phyloP scores from a whole-genome alignment of 768 basidiomycete species.

The Tricholoma terreum region DNA sequence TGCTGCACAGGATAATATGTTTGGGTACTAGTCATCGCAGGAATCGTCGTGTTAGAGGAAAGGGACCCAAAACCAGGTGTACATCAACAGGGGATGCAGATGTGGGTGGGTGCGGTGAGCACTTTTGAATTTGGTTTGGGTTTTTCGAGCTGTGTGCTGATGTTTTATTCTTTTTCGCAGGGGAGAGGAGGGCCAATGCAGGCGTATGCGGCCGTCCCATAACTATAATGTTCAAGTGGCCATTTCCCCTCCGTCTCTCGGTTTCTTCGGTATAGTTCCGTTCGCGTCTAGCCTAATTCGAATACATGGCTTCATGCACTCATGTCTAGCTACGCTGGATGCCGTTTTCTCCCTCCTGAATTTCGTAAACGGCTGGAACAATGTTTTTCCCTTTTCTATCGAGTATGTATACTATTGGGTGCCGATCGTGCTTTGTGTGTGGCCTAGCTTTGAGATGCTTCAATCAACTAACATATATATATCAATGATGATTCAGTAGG shows the following conservation, averaged over 20 bases:
- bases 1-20: conserved; percentile 51
- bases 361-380: no score
- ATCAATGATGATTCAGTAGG: no score
- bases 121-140: neutral
- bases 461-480: no score
- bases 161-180: conserved; percentile 1
- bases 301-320: neutral
- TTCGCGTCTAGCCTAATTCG: neutral
- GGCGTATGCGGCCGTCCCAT: conserved; percentile 11
- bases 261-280: no score
- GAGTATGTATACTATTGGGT: neutral
- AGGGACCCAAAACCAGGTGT: conserved; percentile 37
- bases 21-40: conserved; percentile 53
- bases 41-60: conserved; percentile 71
- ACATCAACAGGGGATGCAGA: conserved; percentile 25
- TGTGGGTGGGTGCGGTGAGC: conserved; percentile 46
- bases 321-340: neutral
- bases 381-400: neutral
- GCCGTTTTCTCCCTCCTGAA: neutral
- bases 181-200: conserved; percentile 11
- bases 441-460: no score
- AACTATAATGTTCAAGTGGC: conserved; percentile 3
- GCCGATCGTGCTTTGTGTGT: no score
- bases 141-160: neutral
- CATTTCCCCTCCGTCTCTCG: neutral